Evolutionary conservation across 768 basidiomycete genomes (phyloP), one percentile per base, ranked within the genome.

Genomic region (Auricularia heimuer): DNA sequence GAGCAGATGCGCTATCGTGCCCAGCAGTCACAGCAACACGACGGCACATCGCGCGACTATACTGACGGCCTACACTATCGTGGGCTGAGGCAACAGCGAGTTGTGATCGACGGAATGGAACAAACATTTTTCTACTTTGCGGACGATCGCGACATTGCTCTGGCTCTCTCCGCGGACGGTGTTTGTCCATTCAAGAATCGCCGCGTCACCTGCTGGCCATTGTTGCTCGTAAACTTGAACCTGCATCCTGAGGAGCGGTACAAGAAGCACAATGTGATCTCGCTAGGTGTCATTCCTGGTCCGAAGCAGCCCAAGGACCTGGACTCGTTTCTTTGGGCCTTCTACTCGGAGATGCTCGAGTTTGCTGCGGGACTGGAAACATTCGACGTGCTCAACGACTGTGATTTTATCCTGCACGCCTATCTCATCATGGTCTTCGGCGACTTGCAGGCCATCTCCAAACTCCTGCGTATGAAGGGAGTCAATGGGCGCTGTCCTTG

Each of bases 401-500:
- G 65, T 18, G 12, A 67, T 8, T 78, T 80, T 54, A 18, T 45
- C 2, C 72, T 77, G 4, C 73, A 67, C 16, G 75, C 73, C 11
- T 75, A 74, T 65, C 64, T 73, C 12, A 70, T 74, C 33, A 63
- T 73, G 7, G 68, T 69, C 10, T 72, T 72, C 34, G 75, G 77
- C 0, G 76, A 78, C 64, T 77, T 77, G 2, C 62, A 72, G 7
- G 73, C 73, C 0, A 63, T 75, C 1, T 68, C 70, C 1, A 69
- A 73, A 66, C 24, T 72, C 16, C 71, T 76, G 70, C 44, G 69
- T 29, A 79, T 80, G 73, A 81, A 80, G 65, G 78, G 80, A 6
- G 77, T 79, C 65, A 80, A 81, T 65, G 76, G 72, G 8, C 44
- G 68, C 11, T 68, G 36, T 3, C 78, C 77, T 0, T 80, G 77